Evolutionary conservation across 2,329 filamentous ascomycete genomes (phyloP).

Genomic region (Diplodia seriata): DNA sequence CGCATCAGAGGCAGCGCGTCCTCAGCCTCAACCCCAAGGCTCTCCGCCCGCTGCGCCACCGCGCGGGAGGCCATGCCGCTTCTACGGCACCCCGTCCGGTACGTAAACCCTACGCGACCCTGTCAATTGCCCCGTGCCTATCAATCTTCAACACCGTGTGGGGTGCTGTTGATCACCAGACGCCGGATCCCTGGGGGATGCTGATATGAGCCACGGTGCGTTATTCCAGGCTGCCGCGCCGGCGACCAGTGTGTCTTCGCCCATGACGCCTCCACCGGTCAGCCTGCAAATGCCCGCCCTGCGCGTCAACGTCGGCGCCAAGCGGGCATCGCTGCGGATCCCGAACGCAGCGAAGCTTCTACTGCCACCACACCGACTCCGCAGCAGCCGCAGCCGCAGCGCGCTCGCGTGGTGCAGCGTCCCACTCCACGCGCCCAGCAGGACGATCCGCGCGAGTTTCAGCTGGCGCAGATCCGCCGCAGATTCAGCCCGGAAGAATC

Average conservation of each 20-base stretch:
- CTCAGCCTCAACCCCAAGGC: constrained; percentile 44
- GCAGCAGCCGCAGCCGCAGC: constrained; percentile 32
- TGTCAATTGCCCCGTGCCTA: constrained; percentile 11
- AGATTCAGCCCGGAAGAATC: constrained; percentile 64
- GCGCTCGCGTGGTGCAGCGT: constrained; percentile 64
- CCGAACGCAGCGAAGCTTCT: constrained; percentile 29
- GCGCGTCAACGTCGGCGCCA: constrained; percentile 24
- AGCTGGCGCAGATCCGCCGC: constrained; percentile 74
- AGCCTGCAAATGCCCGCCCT: constrained; percentile 16
- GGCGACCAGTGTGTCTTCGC: constrained; percentile 59
- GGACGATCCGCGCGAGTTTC: constrained; percentile 74
- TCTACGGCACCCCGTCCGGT: constrained; percentile 51
- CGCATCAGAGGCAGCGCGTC: constrained; percentile 36
- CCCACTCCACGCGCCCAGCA: constrained; percentile 70
- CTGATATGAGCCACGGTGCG: constrained; percentile 20
- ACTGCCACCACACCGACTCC: constrained; percentile 36
- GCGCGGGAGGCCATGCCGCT: constrained; percentile 44
- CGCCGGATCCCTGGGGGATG: background rate
- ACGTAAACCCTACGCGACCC: constrained; percentile 44
- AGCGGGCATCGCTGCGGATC: constrained; percentile 32
- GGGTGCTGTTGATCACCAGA: constrained; percentile 25
- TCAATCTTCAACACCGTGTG: constrained; percentile 15
- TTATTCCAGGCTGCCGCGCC: constrained; percentile 57
- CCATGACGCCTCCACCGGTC: constrained; percentile 49
- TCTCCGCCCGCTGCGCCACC: constrained; percentile 41